phyloP scores from a whole-genome alignment of 305 asterid genomes.

The Plantago coronopus region DNA sequence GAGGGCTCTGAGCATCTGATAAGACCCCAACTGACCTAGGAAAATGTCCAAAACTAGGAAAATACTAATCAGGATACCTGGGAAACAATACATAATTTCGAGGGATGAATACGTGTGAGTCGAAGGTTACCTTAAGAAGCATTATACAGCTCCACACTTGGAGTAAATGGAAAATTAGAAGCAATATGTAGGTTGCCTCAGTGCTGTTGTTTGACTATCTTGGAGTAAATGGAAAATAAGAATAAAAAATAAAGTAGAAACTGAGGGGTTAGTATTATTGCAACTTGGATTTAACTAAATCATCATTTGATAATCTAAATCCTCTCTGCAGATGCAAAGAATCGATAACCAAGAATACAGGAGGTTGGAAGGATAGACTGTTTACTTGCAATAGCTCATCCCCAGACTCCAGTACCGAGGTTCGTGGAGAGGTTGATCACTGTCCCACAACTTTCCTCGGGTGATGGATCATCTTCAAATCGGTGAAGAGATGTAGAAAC shows the following conservation, averaged over 20 bases:
- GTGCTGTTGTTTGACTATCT: no score
- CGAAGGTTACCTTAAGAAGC: no score
- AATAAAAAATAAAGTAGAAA: no score
- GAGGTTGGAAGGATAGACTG: slow-evolving; percentile 91
- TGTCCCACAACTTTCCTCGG: slow-evolving; percentile 39
- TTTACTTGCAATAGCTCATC: slow-evolving; percentile 55
- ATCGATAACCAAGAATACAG: slow-evolving; percentile 80
- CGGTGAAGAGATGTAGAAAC: slow-evolving; percentile 37
- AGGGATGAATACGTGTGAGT: no score
- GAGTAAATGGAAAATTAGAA: no score
- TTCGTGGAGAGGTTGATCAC: slow-evolving; percentile 41
- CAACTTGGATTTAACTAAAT: not conserved
- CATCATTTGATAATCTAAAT: not conserved
- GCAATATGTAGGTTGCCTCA: no score
- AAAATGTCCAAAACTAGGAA: no score
- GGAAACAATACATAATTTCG: no score
- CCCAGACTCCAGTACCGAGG: slow-evolving; percentile 38
- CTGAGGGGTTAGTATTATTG: not conserved
- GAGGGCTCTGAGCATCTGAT: not conserved
- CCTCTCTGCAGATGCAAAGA: slow-evolving; percentile 62
- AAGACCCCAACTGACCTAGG: no score
- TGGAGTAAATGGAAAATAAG: no score
- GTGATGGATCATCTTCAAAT: slow-evolving; percentile 63
- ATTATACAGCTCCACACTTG: no score
- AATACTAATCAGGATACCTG: no score